Percentiles rank a stretch among this genome's conserved stretches.
Evolutionary conservation across 345 rosid genomes (phyloP).

Genomic region (Punica granatum): DNA sequence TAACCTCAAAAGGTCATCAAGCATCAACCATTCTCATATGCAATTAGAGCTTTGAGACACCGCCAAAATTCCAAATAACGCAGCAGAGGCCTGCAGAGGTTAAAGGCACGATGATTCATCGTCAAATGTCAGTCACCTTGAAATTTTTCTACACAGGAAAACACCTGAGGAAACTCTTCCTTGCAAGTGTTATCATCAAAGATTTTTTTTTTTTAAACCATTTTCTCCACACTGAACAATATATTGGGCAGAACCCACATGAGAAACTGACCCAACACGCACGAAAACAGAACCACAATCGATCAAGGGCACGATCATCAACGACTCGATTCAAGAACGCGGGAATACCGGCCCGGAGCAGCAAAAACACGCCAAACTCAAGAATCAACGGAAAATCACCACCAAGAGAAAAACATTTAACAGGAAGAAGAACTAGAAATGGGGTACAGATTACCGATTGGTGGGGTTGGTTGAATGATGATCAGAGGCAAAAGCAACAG

Average conservation of each 20-base stretch:
- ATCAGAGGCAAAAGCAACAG: neutral
- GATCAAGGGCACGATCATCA: neutral
- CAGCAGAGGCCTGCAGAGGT: neutral
- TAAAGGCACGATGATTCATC: neutral
- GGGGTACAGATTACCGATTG: neutral
- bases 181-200: neutral
- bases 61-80: neutral
- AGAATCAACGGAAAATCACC: neutral
- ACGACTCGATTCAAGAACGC: neutral
- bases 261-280: neutral
- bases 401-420: neutral
- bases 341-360: neutral
- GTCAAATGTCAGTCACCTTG: neutral
- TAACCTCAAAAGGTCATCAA: neutral
- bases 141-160: neutral
- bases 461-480: neutral
- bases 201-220: neutral
- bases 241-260: neutral
- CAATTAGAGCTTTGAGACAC: neutral
- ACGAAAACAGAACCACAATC: neutral
- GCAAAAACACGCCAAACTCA: neutral
- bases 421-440: neutral
- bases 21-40: neutral
- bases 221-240: neutral
- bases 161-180: neutral